Percentiles rank a stretch among this genome's conserved stretches.
phyloP scores from a whole-genome alignment of 306 rosid species.

The Cicer yamashitae region DNA sequence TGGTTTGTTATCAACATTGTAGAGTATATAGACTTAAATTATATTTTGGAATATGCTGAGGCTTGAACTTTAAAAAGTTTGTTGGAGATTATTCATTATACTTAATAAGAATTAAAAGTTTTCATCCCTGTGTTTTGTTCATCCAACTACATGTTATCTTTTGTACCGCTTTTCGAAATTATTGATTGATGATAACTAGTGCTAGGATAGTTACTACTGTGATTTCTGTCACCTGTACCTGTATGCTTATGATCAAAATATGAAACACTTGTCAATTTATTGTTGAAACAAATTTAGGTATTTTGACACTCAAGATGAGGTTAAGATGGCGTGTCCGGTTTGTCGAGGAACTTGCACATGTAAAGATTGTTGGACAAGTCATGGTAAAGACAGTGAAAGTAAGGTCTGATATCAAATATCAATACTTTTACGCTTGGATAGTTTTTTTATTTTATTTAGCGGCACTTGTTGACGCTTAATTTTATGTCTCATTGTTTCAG shows the following conservation, averaged over 20 bases:
- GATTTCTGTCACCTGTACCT: conserved; percentile 22
- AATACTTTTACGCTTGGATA: conserved; percentile 32
- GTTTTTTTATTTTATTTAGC: conserved; percentile 43
- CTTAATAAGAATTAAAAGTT: no score
- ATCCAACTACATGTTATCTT: conserved; percentile 12
- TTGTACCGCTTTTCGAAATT: background rate
- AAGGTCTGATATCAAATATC: conserved; percentile 86
- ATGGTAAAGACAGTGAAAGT: conserved; percentile 75
- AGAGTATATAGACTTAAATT: conserved; percentile 6
- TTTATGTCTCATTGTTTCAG: conserved; percentile 56
- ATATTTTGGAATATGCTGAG: conserved; percentile 24
- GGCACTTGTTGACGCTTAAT: conserved; percentile 50
- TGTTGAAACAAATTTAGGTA: conserved; percentile 59
- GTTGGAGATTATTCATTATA: conserved; percentile 2
- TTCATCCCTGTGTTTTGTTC: background rate
- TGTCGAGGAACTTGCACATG: conserved; percentile 91
- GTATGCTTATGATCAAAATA: conserved; percentile 33
- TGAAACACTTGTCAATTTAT: conserved; percentile 42
- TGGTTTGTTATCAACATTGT: conserved; percentile 5
- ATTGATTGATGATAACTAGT: conserved; percentile 10
- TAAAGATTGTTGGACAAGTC: conserved; percentile 78
- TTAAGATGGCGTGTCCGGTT: conserved; percentile 89
- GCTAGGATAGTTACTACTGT: conserved; percentile 5
- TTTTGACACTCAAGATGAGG: conserved; percentile 83
- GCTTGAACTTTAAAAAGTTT: conserved; percentile 29